Percentiles rank a stretch among this genome's conserved stretches.
These are phyloP conservation scores for Sporisorium exsertum DNA, from an alignment of 1,284 basidiomycete genomes.

Conservation along the genomic window DNA sequence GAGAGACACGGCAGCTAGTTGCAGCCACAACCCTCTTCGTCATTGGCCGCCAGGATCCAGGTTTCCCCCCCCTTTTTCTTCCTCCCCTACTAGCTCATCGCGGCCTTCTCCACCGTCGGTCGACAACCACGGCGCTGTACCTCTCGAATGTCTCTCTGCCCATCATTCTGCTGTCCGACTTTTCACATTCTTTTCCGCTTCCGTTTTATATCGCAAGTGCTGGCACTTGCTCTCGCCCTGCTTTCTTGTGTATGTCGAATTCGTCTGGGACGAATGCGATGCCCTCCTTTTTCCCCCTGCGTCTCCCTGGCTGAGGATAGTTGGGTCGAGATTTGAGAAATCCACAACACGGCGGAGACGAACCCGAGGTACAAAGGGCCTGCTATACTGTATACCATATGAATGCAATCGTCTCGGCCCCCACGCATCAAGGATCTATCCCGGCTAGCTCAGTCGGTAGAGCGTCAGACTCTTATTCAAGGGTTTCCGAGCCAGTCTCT, in stretches of 20 bases:
- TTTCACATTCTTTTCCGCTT: background rate
- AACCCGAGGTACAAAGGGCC: no score
- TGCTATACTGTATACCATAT: background rate
- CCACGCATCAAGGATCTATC: conserved; percentile 28
- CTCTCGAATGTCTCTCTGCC: background rate
- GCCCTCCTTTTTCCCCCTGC: background rate
- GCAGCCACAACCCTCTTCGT: background rate
- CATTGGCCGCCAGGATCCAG: no score
- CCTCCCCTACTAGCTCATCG: background rate
- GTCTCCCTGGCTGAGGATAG: background rate
- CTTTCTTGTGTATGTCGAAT: background rate
- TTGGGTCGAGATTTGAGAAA: background rate
- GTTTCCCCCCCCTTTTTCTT: no score
- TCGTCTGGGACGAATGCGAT: conserved; percentile 17
- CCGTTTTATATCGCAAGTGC: background rate
- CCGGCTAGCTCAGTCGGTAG: conserved; percentile 70
- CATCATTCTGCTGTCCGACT: background rate
- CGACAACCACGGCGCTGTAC: background rate
- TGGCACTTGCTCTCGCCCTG: background rate
- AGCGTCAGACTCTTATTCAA: conserved; percentile 69
- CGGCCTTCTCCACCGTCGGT: background rate
- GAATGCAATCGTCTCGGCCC: background rate
- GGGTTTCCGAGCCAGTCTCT: conserved; percentile 43
- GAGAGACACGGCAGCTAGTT: conserved; percentile 31
- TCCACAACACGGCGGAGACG: no score